phyloP scores from a whole-genome alignment of 768 basidiomycete genomes.

The Gymnopilus dilepis region DNA sequence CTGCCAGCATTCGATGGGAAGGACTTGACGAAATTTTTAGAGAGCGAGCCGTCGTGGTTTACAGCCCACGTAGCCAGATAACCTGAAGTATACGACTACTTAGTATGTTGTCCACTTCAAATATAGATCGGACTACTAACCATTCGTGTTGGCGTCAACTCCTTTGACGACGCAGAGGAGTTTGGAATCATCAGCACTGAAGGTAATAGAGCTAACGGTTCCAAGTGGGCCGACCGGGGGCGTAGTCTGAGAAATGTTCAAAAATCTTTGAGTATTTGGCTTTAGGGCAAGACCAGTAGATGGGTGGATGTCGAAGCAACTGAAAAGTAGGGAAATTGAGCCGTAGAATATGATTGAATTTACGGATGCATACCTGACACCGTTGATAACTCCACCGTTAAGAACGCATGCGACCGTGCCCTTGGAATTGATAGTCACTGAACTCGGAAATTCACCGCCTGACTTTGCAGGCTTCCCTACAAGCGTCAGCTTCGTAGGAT shows the following conservation, averaged over 20 bases:
- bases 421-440: slow-evolving; percentile 40
- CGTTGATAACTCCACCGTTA: slow-evolving; percentile 50
- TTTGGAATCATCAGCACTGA: slow-evolving; percentile 47
- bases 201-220: slow-evolving; percentile 50
- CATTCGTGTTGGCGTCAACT: not conserved
- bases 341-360: no score
- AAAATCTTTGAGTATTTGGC: slow-evolving; percentile 46
- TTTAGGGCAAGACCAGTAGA: slow-evolving; percentile 44
- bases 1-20: not conserved
- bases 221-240: slow-evolving; percentile 54
- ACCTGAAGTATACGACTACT: no score
- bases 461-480: slow-evolving; percentile 48
- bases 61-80: slow-evolving; percentile 3
- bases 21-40: slow-evolving; percentile 2
- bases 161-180: slow-evolving; percentile 46
- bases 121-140: no score
- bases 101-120: no score
- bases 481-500: slow-evolving; percentile 47
- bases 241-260: slow-evolving; percentile 54
- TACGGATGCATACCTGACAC: slow-evolving; percentile 31
- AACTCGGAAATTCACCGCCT: slow-evolving; percentile 57
- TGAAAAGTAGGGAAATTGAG: slow-evolving; percentile 8
- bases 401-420: slow-evolving; percentile 40
- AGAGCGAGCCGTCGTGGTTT: not conserved
- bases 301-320: slow-evolving; percentile 52